phyloP scores from a whole-genome alignment of 2,329 filamentous ascomycete genomes.

The Davidsoniella australis region DNA sequence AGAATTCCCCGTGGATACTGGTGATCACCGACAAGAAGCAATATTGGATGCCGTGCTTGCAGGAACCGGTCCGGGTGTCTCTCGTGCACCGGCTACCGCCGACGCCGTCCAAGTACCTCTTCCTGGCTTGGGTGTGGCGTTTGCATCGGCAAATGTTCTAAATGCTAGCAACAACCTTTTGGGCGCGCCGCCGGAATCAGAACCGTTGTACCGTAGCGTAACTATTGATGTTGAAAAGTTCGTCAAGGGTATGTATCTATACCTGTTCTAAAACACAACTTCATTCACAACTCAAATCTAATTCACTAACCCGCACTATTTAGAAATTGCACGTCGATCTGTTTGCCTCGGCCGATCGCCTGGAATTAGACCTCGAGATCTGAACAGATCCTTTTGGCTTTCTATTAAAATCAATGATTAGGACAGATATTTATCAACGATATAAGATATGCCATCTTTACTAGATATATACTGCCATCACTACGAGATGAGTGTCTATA shows the following conservation, averaged over 20 bases:
- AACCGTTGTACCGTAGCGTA: conserved; percentile 18
- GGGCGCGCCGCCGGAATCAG: conserved; percentile 13
- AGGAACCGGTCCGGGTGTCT: background rate
- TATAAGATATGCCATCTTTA: background rate
- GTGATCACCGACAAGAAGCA: background rate
- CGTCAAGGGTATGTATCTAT: conserved; percentile 19
- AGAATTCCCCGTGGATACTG: conserved; percentile 21
- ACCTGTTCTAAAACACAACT: background rate
- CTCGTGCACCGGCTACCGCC: background rate
- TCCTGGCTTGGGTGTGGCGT: conserved; percentile 5
- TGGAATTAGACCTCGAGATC: conserved; percentile 23
- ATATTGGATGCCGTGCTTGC: conserved; percentile 4
- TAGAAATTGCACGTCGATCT: conserved; percentile 22
- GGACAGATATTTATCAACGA: background rate
- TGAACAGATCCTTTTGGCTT: conserved; percentile 20
- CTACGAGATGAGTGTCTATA: background rate
- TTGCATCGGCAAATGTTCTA: background rate
- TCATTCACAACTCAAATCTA: background rate
- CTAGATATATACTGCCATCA: background rate
- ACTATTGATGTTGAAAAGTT: conserved; percentile 21
- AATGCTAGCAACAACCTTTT: background rate
- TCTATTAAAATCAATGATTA: conserved; percentile 8
- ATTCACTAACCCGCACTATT: background rate
- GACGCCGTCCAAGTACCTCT: background rate
- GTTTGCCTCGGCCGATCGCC: conserved; percentile 25